Evolutionary conservation across 164 flowering plant genomes (phyloP).

Genomic region (Vitis vinifera): ASM3070453v1 NC_081817.1:3387001-3387500

Average conservation of each 20-base stretch:
- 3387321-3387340: too few relatives aligned
- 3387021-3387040: slow-evolving; percentile 51
- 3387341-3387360: too few relatives aligned
- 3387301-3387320: too few relatives aligned
- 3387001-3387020: slow-evolving; percentile 97
- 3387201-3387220: too few relatives aligned
- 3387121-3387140: neutral
- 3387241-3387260: neutral
- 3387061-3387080: slow-evolving; percentile 47
- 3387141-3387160: neutral
- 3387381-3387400: too few relatives aligned
- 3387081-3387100: slow-evolving; percentile 46
- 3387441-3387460: slow-evolving; percentile 31
- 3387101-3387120: neutral
- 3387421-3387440: slow-evolving; percentile 56
- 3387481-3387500: slow-evolving; percentile 37
- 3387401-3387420: too few relatives aligned
- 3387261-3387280: too few relatives aligned
- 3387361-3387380: too few relatives aligned
- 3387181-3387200: neutral
- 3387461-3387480: slow-evolving; percentile 49
- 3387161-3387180: neutral
- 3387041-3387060: slow-evolving; percentile 18
- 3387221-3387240: neutral
- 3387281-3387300: too few relatives aligned